These are phyloP conservation scores for Wickerhamomyces kurtzmanii DNA, from an alignment of 805 yeast genomes.

Conservation along the genomic window DNA sequence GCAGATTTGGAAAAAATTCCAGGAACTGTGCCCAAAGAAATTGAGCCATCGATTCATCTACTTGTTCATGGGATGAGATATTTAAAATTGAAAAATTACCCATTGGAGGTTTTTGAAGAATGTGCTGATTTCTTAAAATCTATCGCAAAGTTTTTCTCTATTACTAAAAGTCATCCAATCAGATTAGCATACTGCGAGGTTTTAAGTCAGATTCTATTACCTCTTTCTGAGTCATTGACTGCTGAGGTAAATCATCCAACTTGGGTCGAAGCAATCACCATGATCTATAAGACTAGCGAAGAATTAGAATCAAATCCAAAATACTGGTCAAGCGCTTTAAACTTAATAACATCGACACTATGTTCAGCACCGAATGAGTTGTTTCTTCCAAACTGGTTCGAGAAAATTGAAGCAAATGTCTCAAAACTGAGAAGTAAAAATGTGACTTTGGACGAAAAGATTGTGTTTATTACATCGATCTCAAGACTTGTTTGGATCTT, in stretches of 20 bases:
- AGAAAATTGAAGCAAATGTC: slow-evolving; percentile 52
- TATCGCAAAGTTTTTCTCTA: slow-evolving; percentile 70
- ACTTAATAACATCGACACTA: slow-evolving; percentile 61
- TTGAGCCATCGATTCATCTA: slow-evolving; percentile 56
- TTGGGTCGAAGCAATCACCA: slow-evolving; percentile 77
- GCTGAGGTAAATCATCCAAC: slow-evolving; percentile 95
- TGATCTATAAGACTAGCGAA: slow-evolving; percentile 41
- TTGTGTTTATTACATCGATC: slow-evolving; percentile 51
- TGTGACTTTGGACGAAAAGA: slow-evolving; percentile 27
- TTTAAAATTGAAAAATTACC: slow-evolving; percentile 68
- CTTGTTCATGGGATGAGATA: slow-evolving; percentile 90
- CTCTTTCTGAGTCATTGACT: slow-evolving; percentile 76
- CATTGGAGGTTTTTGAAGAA: slow-evolving; percentile 86
- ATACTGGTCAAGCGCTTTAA: slow-evolving; percentile 60
- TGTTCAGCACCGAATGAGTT: slow-evolving; percentile 74
- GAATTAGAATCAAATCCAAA: slow-evolving; percentile 33
- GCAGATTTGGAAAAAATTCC: slow-evolving; percentile 87
- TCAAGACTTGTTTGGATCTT: slow-evolving; percentile 86
- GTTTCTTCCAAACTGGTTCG: slow-evolving; percentile 66
- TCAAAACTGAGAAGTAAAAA: slow-evolving; percentile 58
- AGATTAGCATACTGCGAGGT: slow-evolving; percentile 81
- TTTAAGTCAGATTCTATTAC: slow-evolving; percentile 60
- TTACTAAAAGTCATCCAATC: slow-evolving; percentile 55
- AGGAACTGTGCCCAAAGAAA: slow-evolving; percentile 31
- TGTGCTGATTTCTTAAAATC: slow-evolving; percentile 86